Percentiles rank a stretch among this genome's conserved stretches.
These are phyloP conservation scores for Leccinum brunneo-olivaceum DNA, from an alignment of 1,284 basidiomycete genomes.

Conservation along the genomic window DNA sequence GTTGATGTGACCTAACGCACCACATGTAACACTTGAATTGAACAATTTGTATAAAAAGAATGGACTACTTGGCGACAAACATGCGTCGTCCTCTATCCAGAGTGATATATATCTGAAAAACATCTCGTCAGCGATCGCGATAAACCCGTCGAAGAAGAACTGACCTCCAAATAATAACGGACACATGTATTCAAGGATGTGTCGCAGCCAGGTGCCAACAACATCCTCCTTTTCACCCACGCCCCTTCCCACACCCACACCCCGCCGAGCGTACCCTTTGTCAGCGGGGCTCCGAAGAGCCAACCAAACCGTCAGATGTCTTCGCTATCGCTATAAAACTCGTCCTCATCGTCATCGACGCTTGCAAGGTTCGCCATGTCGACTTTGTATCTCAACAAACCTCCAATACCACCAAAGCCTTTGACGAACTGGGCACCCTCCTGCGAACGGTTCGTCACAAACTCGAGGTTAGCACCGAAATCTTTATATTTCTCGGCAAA, in stretches of 20 bases:
- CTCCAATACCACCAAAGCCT: constrained; percentile 97
- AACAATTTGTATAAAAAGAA: no score
- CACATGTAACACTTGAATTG: constrained; percentile 13
- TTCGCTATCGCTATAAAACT: constrained; percentile 73
- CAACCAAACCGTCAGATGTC: constrained; percentile 77
- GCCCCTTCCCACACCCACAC: constrained; percentile 32
- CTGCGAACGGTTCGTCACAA: constrained; percentile 86
- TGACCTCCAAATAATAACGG: constrained; percentile 20
- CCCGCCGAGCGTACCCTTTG: constrained; percentile 52
- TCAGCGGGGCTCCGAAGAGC: constrained; percentile 71
- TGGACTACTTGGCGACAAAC: constrained; percentile 20
- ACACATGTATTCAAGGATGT: constrained; percentile 7
- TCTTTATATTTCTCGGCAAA: constrained; percentile 98
- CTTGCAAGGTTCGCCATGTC: constrained; percentile 81
- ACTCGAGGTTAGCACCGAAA: constrained; percentile 93
- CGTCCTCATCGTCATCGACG: constrained; percentile 53
- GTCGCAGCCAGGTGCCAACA: no score
- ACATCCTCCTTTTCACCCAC: constrained; percentile 4
- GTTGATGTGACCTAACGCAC: constrained; percentile 25
- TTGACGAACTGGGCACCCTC: constrained; percentile 98
- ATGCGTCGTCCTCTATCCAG: constrained; percentile 13
- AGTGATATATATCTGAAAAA: constrained; percentile 11
- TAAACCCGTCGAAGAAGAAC: not conserved
- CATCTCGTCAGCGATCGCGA: constrained; percentile 7
- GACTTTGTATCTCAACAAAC: constrained; percentile 92